Base-by-base conservation (phyloP, 192 early-diverging fungal species). In the Podila epigama region DNA sequence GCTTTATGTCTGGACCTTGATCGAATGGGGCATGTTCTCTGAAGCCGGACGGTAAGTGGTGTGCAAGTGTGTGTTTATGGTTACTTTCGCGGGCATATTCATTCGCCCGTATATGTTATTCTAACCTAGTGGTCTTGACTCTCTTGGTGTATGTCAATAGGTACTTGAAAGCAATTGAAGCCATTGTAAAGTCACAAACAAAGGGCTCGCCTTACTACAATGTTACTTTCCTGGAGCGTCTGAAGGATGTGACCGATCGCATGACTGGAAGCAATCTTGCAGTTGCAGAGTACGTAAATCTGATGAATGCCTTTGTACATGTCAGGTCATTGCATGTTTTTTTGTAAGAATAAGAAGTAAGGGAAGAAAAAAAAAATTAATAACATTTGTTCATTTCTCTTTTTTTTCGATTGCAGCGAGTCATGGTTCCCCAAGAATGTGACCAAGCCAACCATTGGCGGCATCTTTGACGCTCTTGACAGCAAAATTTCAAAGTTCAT, bases 121-220 rank as follows among this genome's bases (percentile, higher is more conserved):
- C 25, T 48, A 2, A 20, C n/a, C 44, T 48, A 20, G 25, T 22
- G 25, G 44, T 9, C 25, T 48, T 22, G 35, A 44, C 22, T 32
- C 25, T 28, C 11, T 33, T 65, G 15, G 10, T 28, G 4, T 5
- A 4, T 32, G 15, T 41, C 25, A 13, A 2, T 78, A 82, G 81
- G 55, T 98, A 99, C 70, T 89, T 91, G 56, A 92, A 95, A 15
- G 82, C 90, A 0, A 87, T 98, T 57, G 86, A 91, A 33, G 80
- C 81, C 5, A 83, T 92, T 27, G 80, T 96, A 22, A 92, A 92
- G 29, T 79, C 88, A 10, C 84, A 94, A 56, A 80, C 90, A 2
- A 89, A 89, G 44, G 90, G 91, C 7, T 90, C 88, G n/a, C 94
- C 94, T 20, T 97, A 92, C 73, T 88, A 96, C 56, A 91, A 94